These are phyloP conservation scores for Suillus lakei DNA, from an alignment of 768 basidiomycete genomes.

Conservation along the genomic window DNA sequence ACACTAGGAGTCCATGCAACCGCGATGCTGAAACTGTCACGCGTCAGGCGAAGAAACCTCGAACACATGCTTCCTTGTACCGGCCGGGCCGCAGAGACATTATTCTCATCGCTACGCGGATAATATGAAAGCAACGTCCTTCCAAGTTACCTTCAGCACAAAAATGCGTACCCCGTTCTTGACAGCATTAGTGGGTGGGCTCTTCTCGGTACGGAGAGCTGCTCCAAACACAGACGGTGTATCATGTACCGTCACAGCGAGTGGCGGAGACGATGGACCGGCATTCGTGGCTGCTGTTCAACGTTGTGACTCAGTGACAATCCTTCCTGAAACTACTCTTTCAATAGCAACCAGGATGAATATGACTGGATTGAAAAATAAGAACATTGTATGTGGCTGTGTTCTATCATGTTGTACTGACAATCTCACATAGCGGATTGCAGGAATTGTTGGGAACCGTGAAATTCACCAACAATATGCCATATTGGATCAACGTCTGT, in stretches of 20 bases:
- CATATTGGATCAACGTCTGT: slow-evolving; percentile 57
- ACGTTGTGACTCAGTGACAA: slow-evolving; percentile 44
- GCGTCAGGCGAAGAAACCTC: too few relatives aligned
- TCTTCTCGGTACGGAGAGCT: not conserved
- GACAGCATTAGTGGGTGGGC: not conserved
- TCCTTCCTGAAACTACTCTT: slow-evolving; percentile 52
- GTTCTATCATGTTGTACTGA: not conserved
- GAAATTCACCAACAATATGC: slow-evolving; percentile 52
- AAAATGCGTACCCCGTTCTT: not conserved
- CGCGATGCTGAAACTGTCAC: not conserved
- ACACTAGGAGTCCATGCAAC: not conserved
- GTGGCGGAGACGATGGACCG: slow-evolving; percentile 57
- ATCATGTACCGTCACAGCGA: slow-evolving; percentile 48
- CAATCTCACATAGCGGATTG: not conserved
- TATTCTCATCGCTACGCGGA: not conserved
- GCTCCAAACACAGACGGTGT: slow-evolving; percentile 1
- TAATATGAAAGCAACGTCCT: not conserved
- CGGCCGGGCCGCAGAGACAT: not conserved
- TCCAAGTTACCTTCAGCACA: not conserved
- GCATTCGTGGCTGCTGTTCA: slow-evolving; percentile 49
- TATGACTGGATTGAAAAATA: slow-evolving; percentile 56
- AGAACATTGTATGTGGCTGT: slow-evolving; percentile 47
- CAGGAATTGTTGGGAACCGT: slow-evolving; percentile 57
- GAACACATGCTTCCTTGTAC: not conserved
- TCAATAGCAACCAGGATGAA: slow-evolving; percentile 55